Evolutionary conservation across 2,329 filamentous ascomycete genomes (phyloP), one percentile per base, ranked within the genome.

Genomic region (Aspergillus felis): DNA sequence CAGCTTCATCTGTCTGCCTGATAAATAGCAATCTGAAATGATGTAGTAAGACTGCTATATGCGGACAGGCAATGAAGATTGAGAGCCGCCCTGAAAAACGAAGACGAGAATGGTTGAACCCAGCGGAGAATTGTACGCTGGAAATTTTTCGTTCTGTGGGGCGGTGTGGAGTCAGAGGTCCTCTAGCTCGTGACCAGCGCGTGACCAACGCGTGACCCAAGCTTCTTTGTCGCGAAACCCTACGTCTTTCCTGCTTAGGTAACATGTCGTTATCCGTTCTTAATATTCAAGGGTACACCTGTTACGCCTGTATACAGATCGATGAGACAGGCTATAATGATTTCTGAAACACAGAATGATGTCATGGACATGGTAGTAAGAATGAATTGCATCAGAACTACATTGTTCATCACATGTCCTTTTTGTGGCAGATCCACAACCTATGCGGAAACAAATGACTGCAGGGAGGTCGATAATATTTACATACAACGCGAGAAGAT

Each of bases 121-220:
- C 38, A 35, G 32, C 32, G 47, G 54, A 51, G 57, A 55, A 47
- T 47, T 25, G 20, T 14, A 28, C 7, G 10, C 47, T 48, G 44
- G 53, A 61, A 58, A 56, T 60, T 64, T 66, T 66, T 63, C 54
- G 46, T 48, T 59, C 62, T 64, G 64, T 60, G 64, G 63, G 55
- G 51, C 22, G 12, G 12, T 20, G 53, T 61, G 61, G 60, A 60
- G 60, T 60, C 63, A 65, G 54, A 65, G 63, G 61, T 63, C 54
- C n/a, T 50, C 10, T 57, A n/a, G 32, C 53, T 47, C 47, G 54
- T 57, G 54, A 59, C 42, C 44, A 35, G 38, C 55, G 48, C 57
- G 62, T 61, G 56, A 64, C 57, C 56, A 57, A 52, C 60, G 58
- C 60, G 59, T 61, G 56, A 62, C 52, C 52, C 32, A 27, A n/a